Evolutionary conservation across 371 early-diverging fungal genomes (phyloP).

Genomic region (Haplosporangium sp.): DNA sequence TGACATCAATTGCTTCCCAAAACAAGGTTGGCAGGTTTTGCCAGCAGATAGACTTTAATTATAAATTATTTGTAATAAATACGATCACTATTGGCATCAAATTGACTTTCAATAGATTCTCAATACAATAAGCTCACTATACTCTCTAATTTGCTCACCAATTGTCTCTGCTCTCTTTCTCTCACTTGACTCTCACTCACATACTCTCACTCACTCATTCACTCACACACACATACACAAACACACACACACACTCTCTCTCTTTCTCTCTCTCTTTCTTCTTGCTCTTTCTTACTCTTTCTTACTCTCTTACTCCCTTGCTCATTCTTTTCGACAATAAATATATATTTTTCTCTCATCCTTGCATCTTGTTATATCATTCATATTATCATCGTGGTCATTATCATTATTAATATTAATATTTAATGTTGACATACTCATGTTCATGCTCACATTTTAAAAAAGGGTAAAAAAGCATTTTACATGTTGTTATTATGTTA

Average conservation of each 20-base stretch:
- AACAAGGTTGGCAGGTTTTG: not conserved
- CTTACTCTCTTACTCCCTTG: too few relatives aligned
- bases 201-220: not conserved
- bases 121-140: not conserved
- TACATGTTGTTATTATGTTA: too few relatives aligned
- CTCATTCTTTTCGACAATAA: too few relatives aligned
- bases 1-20: not conserved
- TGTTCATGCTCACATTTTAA: too few relatives aligned
- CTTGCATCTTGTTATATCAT: too few relatives aligned
- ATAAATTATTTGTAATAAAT: not conserved
- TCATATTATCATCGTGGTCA: too few relatives aligned
- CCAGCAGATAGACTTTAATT: not conserved
- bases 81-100: too few relatives aligned
- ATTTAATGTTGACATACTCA: too few relatives aligned
- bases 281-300: not conserved
- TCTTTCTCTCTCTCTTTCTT: not conserved
- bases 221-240: not conserved
- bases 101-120: too few relatives aligned
- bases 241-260: not conserved
- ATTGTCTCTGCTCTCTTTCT: not conserved
- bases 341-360: too few relatives aligned
- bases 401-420: too few relatives aligned
- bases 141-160: slow-evolving; percentile 1
- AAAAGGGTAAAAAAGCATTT: too few relatives aligned
- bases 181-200: not conserved